These are phyloP conservation scores for Linnemannia schmuckeri DNA, from an alignment of 192 early-diverging fungal genomes.

Conservation along the genomic window DNA sequence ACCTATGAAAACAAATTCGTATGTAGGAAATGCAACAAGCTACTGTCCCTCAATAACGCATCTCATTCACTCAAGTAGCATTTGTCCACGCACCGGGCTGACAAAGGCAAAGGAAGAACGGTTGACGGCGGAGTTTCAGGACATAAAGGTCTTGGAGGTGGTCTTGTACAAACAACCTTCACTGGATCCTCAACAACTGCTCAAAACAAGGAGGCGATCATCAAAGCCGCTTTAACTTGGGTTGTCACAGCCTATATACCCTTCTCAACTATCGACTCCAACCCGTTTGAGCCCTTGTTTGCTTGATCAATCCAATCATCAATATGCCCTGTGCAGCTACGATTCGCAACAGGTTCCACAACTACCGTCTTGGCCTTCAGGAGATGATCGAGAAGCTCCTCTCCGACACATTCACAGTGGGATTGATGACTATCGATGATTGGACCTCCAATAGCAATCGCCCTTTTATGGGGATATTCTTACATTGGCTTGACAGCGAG, in stretches of 20 bases:
- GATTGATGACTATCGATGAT: conserved; percentile 6
- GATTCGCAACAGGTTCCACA: not conserved
- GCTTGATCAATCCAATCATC: conserved; percentile 8
- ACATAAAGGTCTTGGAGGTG: not conserved
- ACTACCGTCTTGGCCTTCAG: conserved; percentile 7
- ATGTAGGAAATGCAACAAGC: not conserved
- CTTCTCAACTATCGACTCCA: conserved; percentile 7
- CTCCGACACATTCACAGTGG: not conserved
- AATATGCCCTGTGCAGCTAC: conserved; percentile 2
- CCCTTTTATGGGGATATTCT: not conserved
- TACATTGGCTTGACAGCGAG: conserved; percentile 9
- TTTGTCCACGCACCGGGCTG: not conserved
- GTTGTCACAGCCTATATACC: not conserved
- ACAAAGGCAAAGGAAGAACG: not conserved
- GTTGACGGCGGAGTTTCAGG: not conserved
- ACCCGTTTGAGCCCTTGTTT: not conserved
- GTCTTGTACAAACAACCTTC: conserved; percentile 10
- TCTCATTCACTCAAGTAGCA: not conserved
- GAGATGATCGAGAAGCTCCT: conserved; percentile 1
- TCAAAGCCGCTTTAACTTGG: conserved; percentile 10
- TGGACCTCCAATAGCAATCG: conserved; percentile 7
- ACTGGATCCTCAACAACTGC: not conserved
- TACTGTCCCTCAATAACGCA: not conserved
- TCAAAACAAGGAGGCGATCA: not conserved
- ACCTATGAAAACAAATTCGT: not conserved